A percentile compares a stretch with the other conserved stretches of the same genome.
phyloP scores from a whole-genome alignment of 164 flowering plant genomes.

The Chimonanthus salicifolius region DNA sequence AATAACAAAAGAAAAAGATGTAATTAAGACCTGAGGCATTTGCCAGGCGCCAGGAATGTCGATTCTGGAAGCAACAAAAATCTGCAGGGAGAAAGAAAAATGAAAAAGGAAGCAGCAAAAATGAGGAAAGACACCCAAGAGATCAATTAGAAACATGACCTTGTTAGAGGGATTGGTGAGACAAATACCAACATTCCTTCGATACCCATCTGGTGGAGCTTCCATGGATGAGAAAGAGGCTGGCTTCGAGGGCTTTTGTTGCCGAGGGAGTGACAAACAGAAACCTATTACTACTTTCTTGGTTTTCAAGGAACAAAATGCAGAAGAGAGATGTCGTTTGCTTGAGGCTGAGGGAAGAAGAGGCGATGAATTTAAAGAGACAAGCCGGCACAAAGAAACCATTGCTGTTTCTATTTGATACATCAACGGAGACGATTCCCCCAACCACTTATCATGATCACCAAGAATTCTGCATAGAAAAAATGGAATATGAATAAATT shows the following conservation, averaged over 20 bases:
- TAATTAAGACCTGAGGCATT: constrained; percentile 74
- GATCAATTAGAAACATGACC: constrained; percentile 24
- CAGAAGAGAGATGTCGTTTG: background rate
- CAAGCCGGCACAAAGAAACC: constrained; percentile 13
- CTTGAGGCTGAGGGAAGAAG: background rate
- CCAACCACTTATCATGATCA: too few species aligned
- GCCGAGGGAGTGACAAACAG: constrained; percentile 9
- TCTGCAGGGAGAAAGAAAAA: constrained; percentile 24
- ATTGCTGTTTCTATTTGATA: background rate
- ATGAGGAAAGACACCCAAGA: background rate
- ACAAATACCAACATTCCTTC: constrained; percentile 87
- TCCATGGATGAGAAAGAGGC: constrained; percentile 53
- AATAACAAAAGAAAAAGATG: background rate
- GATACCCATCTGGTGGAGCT: constrained; percentile 73
- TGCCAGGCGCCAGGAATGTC: constrained; percentile 76
- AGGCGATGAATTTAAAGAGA: background rate
- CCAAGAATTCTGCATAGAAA: too few species aligned
- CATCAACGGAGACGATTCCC: too few species aligned
- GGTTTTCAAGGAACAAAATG: constrained; percentile 10
- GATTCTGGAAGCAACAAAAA: constrained; percentile 72
- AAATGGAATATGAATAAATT: too few species aligned
- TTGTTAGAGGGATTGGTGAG: constrained; percentile 62
- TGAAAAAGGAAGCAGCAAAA: background rate
- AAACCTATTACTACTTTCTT: constrained; percentile 12
- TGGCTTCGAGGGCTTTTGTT: constrained; percentile 7